Evolutionary conservation across 192 early-diverging fungal species (phyloP), one percentile per base, ranked within the genome.

Genomic region (Entomortierella chlamydospora): DNA sequence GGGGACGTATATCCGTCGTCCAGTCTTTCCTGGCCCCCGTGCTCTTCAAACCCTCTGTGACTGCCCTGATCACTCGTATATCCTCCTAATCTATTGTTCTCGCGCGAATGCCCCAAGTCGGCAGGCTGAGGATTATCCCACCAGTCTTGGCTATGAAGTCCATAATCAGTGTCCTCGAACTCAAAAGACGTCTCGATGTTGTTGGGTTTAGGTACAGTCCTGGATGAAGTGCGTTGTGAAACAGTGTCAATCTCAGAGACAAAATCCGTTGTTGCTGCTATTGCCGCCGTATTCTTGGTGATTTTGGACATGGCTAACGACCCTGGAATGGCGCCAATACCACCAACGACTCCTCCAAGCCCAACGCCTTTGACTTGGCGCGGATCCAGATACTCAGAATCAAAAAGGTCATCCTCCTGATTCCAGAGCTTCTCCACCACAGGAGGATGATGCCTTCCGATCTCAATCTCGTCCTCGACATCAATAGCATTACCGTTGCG

Each of bases 301-400:
- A 70, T 39, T 34, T 70, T 79, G 15, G 76, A 79, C 18, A 54
- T 39, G 9, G 41, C 37, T 29, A 79, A 33, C 2, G 67, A 70
- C 7, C 76, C 76, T 45, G 76, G 57, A 8, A 79, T 34, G 2
- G 76, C 76, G 17, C 76, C 76, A 42, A 79, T 66, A 13, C 76
- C 76, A 10, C 76, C 76, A 56, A 79, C 51, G 23, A 79, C 56
- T 10, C 76, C 68, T 23, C 76, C 76, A 1, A 79, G 63, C 5
- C 76, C 76, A 17, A 79, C 53, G 13, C 76, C 76, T 22, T 64
- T 57, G 22, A 79, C 76, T 49, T 79, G 76, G 1, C 76, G 68
- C 25, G 41, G 61, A 61, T 79, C 76, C 23, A 79, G 50, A 3
- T 55, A 26, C 29, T 70, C 76, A 22, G 68, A 64, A 7, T 66